Evolutionary conservation across 1,284 basidiomycete species (phyloP), one percentile per base, ranked within the genome.

Genomic region (Cerioporus squamosus): DNA sequence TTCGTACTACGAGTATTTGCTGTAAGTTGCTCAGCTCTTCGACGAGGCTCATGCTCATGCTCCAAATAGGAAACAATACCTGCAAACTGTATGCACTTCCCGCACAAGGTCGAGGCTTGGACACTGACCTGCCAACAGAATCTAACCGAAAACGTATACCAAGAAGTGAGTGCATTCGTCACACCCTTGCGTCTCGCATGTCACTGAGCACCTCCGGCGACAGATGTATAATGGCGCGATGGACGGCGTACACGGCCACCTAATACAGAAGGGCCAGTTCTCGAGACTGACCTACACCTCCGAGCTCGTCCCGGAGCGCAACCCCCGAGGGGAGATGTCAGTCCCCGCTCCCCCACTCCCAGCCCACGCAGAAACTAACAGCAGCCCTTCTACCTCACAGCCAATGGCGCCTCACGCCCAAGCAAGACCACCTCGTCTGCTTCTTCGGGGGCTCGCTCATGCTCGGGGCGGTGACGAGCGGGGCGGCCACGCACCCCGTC

Each of bases 341-440:
- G 83, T 71, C 18, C 20, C 8, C n/a, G 3, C 2, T 47, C 47
- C 43, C 10, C 53, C 20, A 44, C 24, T 40, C 3, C 2, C 24
- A 5, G 23, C 5, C 12, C 45, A 6, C 48, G 43, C 39, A 58
- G 10, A 47, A 61, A 40, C 64, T 51, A 10, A 36, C 9, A 8
- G 0, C 6, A 12, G 1, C 20, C 2, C n/a, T 18, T 15, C 6
- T 22, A 14, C n/a, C 18, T 20, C 39, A 14, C 65, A 92, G 90
- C 29, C 74, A 77, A 51, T 94, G 91, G 91, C 79, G 81, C 23
- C 77, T 91, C 15, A 78, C 82, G 1, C 90, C 91, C 15, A 97
- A 97, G 74, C 96, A 98, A 77, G 96, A 98, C 72, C 96, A 98
- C 73, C 84, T 98, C 20, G 95, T 94, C 1, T 98, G 96, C 75